Evolutionary conservation across 345 rosid genomes (phyloP).

Genomic region (Capsella bursapastoris): DNA sequence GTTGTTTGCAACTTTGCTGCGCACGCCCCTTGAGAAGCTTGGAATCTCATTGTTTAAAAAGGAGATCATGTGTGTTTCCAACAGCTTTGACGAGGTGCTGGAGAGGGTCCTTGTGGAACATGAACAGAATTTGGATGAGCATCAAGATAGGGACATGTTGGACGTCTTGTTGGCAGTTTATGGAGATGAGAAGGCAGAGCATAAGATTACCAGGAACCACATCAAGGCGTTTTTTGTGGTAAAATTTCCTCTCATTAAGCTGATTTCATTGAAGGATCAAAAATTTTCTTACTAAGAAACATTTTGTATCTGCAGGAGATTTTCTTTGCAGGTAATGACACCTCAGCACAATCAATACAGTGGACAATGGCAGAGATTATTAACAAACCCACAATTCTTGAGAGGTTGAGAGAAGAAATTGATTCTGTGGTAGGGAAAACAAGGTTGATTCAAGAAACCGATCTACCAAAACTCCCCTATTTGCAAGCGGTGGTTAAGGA

Average conservation of each 20-base stretch:
- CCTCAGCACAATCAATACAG: conserved; percentile 51
- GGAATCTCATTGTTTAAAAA: conserved; percentile 50
- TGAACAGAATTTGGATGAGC: conserved; percentile 40
- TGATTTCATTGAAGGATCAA: background rate
- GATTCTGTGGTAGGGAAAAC: conserved; percentile 48
- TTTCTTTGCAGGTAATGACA: conserved; percentile 61
- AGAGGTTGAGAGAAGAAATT: conserved; percentile 61
- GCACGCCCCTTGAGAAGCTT: conserved; percentile 22
- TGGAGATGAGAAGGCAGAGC: conserved; percentile 62
- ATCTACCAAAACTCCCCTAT: conserved; percentile 57
- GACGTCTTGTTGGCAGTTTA: conserved; percentile 58
- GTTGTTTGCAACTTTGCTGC: background rate
- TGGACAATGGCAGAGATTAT: conserved; percentile 71
- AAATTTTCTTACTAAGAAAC: background rate
- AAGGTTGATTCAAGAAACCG: conserved; percentile 63
- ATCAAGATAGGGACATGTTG: conserved; percentile 46
- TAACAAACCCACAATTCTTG: conserved; percentile 53
- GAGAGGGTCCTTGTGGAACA: conserved; percentile 64
- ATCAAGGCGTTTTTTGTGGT: conserved; percentile 71
- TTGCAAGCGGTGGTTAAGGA: conserved; percentile 65
- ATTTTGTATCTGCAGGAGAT: conserved; percentile 48
- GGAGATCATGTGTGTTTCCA: conserved; percentile 54
- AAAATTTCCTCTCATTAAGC: conserved; percentile 5
- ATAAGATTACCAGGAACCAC: conserved; percentile 57
- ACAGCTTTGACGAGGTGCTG: conserved; percentile 56